Evolutionary conservation across 1,139 yeast species (phyloP).

Genomic region (Yamadazyma atmosphaerica): DNA sequence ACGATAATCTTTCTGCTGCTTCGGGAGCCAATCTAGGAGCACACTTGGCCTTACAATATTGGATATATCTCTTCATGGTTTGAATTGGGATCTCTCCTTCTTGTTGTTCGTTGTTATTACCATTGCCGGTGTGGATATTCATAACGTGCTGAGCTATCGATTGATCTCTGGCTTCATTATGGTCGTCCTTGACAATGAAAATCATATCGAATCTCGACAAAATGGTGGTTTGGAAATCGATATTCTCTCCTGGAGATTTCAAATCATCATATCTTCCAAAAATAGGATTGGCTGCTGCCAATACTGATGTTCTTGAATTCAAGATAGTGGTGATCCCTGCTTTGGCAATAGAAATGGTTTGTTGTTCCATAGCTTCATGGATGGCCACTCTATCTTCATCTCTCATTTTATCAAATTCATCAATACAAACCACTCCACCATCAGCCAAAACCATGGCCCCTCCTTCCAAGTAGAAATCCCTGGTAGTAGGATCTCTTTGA

Average conservation of each 20-base stretch:
- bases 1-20: constrained; percentile 89
- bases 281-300: constrained; percentile 98
- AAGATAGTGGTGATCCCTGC: constrained; percentile 98
- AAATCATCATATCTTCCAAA: constrained; percentile 95
- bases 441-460: constrained; percentile 99
- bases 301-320: constrained; percentile 91
- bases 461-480: constrained; percentile 95
- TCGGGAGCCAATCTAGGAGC: constrained; percentile 91
- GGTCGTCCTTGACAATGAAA: constrained; percentile 94
- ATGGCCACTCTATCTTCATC: constrained; percentile 99
- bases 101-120: constrained; percentile 49
- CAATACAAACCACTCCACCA: constrained; percentile 99
- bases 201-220: constrained; percentile 98
- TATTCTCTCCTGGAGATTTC: constrained; percentile 96
- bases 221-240: constrained; percentile 95
- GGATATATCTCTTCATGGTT: constrained; percentile 88
- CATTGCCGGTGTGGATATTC: constrained; percentile 86
- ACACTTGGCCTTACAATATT: constrained; percentile 84
- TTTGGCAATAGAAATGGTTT: constrained; percentile 97
- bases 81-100: constrained; percentile 91
- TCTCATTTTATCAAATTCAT: constrained; percentile 98
- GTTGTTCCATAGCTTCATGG: constrained; percentile 99
- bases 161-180: constrained; percentile 80
- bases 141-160: constrained; percentile 94
- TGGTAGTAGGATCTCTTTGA: constrained; percentile 82